These are phyloP conservation scores for Botrytis deweyae DNA, from an alignment of 2,329 filamentous ascomycete genomes.

Conservation along the genomic window DNA sequence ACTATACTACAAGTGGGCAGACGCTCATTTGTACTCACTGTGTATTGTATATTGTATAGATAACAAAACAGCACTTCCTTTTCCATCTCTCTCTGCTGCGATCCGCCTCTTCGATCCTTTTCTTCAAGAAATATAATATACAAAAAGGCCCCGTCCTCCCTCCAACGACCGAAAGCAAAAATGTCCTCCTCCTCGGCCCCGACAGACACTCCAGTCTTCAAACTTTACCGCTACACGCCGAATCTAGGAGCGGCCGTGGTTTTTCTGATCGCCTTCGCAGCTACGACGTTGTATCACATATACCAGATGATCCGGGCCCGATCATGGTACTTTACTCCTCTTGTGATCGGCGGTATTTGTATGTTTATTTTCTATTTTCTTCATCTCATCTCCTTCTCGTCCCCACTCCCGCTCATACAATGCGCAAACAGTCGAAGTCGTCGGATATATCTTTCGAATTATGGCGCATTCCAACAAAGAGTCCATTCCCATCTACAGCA, in stretches of 20 bases:
- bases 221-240: constrained; percentile 18
- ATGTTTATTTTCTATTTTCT: neutral
- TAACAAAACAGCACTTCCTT: no score
- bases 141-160: no score
- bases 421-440: neutral
- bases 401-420: neutral
- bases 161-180: neutral
- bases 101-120: no score
- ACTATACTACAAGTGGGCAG: no score
- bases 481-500: constrained; percentile 2
- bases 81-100: no score
- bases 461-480: neutral
- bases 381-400: neutral
- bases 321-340: constrained; percentile 31
- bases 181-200: neutral
- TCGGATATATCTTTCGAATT: neutral
- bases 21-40: no score
- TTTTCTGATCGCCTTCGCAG: constrained; percentile 21
- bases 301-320: constrained; percentile 22
- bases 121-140: no score
- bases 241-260: constrained; percentile 22
- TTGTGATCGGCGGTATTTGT: constrained; percentile 3
- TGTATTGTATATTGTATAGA: no score
- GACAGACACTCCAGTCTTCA: neutral
- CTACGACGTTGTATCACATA: constrained; percentile 20